Percentiles rank a stretch among this genome's conserved stretches.
Conservation (phyloP, 1,284 basidiomycete species). For the Tilletia caries region DNA sequence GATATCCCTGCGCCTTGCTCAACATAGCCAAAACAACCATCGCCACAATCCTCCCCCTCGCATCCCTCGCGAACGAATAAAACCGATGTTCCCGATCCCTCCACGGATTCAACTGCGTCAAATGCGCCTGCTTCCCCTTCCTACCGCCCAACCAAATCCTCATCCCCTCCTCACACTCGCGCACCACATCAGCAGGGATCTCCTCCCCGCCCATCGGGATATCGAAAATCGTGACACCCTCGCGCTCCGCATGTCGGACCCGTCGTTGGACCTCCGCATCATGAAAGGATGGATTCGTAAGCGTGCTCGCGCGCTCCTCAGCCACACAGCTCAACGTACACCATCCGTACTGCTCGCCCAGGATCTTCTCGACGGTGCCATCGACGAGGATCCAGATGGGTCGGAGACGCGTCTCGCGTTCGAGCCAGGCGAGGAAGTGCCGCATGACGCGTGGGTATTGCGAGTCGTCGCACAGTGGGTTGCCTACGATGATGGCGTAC, state of each 20-base stretch:
- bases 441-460: constrained; percentile 58
- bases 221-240: constrained; percentile 57
- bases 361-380: constrained; percentile 58
- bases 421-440: constrained; percentile 56
- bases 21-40: constrained; percentile 63
- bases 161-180: constrained; percentile 57
- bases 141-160: constrained; percentile 58
- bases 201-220: constrained; percentile 30
- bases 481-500: constrained; percentile 59
- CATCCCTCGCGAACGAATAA: constrained; percentile 61
- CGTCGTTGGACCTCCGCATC: constrained; percentile 59
- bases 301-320: constrained; percentile 60
- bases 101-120: constrained; percentile 62
- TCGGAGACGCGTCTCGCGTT: constrained; percentile 56
- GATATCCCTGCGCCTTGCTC: constrained; percentile 59
- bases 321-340: constrained; percentile 60
- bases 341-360: constrained; percentile 60
- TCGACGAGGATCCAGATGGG: constrained; percentile 62
- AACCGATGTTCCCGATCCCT: constrained; percentile 60
- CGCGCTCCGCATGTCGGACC: constrained; percentile 59
- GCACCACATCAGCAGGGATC: constrained; percentile 56
- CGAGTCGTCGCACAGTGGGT: constrained; percentile 59
- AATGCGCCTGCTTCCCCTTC: constrained; percentile 62
- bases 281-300: constrained; percentile 55
- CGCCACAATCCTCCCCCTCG: constrained; percentile 56